Evolutionary conservation across 1,284 basidiomycete genomes (phyloP).

Genomic region (Heterobasidion irregulare): DNA sequence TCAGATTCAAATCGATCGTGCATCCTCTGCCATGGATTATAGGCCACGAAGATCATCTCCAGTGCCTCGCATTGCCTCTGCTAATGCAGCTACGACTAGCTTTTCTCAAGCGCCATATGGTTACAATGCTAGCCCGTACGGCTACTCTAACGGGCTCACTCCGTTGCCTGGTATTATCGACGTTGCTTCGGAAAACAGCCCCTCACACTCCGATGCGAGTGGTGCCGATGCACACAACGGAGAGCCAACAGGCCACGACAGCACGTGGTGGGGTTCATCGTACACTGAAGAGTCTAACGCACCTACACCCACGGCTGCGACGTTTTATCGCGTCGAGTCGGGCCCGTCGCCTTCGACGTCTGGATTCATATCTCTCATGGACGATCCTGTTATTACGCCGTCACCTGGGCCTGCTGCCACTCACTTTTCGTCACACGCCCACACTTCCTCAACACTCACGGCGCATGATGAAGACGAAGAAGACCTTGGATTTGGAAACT

Average conservation of each 20-base stretch:
- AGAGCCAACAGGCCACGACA: constrained; percentile 11
- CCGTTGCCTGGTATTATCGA: constrained; percentile 9
- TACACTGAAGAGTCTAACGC: constrained; percentile 35
- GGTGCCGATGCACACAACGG: constrained; percentile 4
- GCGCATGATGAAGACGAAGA: constrained; percentile 59
- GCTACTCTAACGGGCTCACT: constrained; percentile 1
- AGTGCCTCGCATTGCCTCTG: constrained; percentile 42
- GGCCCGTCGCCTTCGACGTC: constrained; percentile 32
- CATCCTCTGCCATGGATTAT: constrained; percentile 73
- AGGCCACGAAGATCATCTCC: constrained; percentile 42
- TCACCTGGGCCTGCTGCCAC: constrained; percentile 10
- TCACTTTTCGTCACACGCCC: constrained; percentile 7
- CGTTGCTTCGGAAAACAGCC: constrained; percentile 22
- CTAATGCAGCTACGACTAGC: constrained; percentile 38
- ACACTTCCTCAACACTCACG: constrained; percentile 13
- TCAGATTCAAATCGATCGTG: constrained; percentile 51
- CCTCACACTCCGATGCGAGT: constrained; percentile 21
- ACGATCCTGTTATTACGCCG: constrained; percentile 39
- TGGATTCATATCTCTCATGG: constrained; percentile 86
- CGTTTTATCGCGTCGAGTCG: constrained; percentile 45
- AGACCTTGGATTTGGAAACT: constrained; percentile 89
- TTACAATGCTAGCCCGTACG: constrained; percentile 17
- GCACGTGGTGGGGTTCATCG: constrained; percentile 57
- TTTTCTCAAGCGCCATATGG: constrained; percentile 35
- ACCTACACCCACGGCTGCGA: constrained; percentile 59